Evolutionary conservation across 768 basidiomycete species (phyloP).

Genomic region (Leccinellum rugosiceps): DNA sequence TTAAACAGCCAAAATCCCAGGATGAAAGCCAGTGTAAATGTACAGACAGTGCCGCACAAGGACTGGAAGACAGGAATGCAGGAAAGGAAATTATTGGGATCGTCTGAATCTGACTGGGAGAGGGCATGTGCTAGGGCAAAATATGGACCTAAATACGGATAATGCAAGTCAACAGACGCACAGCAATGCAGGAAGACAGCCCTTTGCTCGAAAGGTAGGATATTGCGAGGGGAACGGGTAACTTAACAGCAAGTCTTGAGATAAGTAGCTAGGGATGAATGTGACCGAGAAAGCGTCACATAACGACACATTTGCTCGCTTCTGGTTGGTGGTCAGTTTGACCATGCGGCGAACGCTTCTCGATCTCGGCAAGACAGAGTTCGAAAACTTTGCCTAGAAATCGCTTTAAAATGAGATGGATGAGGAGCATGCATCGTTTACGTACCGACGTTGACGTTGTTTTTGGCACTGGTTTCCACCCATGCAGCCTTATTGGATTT

Average conservation of each 20-base stretch:
- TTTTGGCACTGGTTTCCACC: conserved; percentile 87
- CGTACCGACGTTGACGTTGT: conserved; percentile 84
- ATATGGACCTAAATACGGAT: conserved; percentile 35
- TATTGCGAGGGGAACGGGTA: conserved; percentile 30
- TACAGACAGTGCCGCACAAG: conserved; percentile 33
- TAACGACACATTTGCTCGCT: conserved; percentile 48
- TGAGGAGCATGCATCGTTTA: conserved; percentile 18
- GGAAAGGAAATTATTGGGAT: conserved; percentile 29
- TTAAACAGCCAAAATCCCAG: conserved; percentile 28
- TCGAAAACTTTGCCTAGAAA: conserved; percentile 76
- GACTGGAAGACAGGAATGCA: conserved; percentile 20
- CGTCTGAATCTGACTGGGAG: conserved; percentile 28
- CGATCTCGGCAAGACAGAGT: conserved; percentile 78
- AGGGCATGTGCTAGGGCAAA: conserved; percentile 17
- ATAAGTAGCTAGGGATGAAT: conserved; percentile 9
- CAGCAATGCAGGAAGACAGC: conserved; percentile 27
- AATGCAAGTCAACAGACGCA: conserved; percentile 32
- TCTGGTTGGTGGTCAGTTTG: conserved; percentile 43
- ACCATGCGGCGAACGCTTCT: conserved; percentile 62
- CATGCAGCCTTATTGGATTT: conserved; percentile 70
- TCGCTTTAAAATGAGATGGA: background rate
- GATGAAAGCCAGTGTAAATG: conserved; percentile 27
- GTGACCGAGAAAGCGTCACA: conserved; percentile 39
- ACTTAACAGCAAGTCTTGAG: conserved; percentile 26
- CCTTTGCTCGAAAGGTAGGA: conserved; percentile 23